phyloP scores from a whole-genome alignment of 176 grass and related monocot species.

The Aegilops umbellulata region DNA sequence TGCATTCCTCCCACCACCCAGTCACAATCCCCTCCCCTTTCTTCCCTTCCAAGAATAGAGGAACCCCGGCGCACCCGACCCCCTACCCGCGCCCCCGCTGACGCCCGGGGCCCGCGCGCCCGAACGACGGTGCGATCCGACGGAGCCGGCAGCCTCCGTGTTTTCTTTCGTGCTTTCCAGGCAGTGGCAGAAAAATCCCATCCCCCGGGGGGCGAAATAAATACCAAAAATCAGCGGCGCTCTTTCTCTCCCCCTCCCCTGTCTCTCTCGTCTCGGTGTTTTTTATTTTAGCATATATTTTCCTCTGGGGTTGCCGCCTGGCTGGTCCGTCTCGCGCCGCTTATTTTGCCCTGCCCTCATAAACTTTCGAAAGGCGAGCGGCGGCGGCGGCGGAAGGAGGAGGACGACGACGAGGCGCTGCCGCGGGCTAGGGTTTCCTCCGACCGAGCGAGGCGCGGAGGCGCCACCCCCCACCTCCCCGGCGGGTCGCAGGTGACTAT shows the following conservation, averaged over 20 bases:
- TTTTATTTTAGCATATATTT: background rate
- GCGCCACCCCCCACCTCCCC: background rate
- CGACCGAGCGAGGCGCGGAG: background rate
- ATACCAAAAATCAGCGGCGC: background rate
- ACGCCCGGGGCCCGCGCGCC: background rate
- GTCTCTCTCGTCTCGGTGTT: too few relatives aligned
- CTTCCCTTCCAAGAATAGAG: conserved; percentile 51
- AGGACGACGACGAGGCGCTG: background rate
- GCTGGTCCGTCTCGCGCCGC: conserved; percentile 43
- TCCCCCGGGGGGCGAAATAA: background rate
- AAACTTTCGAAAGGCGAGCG: conserved; percentile 17
- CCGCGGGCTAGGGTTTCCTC: conserved; percentile 44
- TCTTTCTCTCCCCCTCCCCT: background rate
- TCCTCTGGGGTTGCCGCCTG: background rate
- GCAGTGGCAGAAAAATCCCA: background rate
- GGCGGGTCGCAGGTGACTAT: conserved; percentile 5
- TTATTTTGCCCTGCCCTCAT: conserved; percentile 16
- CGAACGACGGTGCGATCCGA: conserved; percentile 1
- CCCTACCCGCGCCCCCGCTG: background rate
- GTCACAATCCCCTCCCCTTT: background rate
- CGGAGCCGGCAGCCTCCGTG: background rate
- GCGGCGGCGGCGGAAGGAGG: background rate
- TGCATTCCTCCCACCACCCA: background rate
- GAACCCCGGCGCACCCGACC: background rate
- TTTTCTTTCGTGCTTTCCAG: conserved; percentile 41